Evolutionary conservation across 2,329 filamentous ascomycete genomes (phyloP).

Genomic region (Sporothrix inflata): DNA sequence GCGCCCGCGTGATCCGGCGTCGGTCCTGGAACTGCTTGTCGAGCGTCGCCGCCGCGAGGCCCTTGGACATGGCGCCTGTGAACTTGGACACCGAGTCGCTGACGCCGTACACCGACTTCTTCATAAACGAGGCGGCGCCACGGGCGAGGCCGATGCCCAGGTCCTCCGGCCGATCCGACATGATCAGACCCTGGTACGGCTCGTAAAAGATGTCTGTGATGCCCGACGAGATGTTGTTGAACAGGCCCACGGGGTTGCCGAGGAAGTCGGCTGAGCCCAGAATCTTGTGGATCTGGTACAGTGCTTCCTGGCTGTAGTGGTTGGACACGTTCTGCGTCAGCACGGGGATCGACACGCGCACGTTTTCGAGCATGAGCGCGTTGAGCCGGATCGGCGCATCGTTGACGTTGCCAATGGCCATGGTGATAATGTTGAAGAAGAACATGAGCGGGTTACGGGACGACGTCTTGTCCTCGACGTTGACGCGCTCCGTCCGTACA

Average conservation of each 20-base stretch:
- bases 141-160: slow-evolving; percentile 94
- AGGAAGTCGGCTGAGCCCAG: slow-evolving; percentile 96
- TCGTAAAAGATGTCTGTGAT: slow-evolving; percentile 99
- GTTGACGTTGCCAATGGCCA: slow-evolving; percentile 99
- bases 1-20: slow-evolving; percentile 86
- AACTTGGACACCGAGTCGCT: slow-evolving; percentile 98
- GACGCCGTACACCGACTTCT: slow-evolving; percentile 97
- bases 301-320: slow-evolving; percentile 95
- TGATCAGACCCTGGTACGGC: slow-evolving; percentile 93
- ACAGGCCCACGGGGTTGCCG: slow-evolving; percentile 93
- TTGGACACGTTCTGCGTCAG: slow-evolving; percentile 84
- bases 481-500: slow-evolving; percentile 93
- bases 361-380: slow-evolving; percentile 91
- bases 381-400: slow-evolving; percentile 95
- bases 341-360: slow-evolving; percentile 82
- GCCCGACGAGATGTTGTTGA: slow-evolving; percentile 97
- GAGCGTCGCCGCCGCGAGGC: slow-evolving; percentile 88
- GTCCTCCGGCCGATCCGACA: slow-evolving; percentile 93
- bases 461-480: slow-evolving; percentile 90
- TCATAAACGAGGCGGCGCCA: slow-evolving; percentile 94
- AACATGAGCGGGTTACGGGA: slow-evolving; percentile 97
- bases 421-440: slow-evolving; percentile 96
- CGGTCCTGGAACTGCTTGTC: slow-evolving; percentile 99
- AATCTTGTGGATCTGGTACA: slow-evolving; percentile 96
- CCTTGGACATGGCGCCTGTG: slow-evolving; percentile 95